Conservation (phyloP, 306 rosid species). For the Hylodesmum podocarpum region DNA sequence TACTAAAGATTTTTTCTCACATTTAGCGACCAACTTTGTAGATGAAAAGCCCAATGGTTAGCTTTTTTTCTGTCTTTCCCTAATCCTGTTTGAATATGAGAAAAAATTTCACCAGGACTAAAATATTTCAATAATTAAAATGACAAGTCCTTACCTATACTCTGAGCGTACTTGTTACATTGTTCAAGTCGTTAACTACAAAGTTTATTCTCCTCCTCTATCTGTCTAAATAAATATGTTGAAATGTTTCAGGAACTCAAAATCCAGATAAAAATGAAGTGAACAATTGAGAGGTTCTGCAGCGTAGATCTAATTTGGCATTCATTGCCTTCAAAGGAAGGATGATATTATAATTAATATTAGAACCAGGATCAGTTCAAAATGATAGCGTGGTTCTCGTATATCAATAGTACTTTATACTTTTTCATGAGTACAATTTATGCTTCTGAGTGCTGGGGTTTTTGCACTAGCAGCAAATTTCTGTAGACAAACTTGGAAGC, state of each 20-base stretch:
- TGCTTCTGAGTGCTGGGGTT: constrained; percentile 35
- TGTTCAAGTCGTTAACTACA: not conserved
- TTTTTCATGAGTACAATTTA: constrained; percentile 21
- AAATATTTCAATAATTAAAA: not conserved
- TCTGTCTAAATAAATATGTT: not conserved
- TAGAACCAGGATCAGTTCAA: constrained; percentile 9
- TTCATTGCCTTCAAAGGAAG: constrained; percentile 33
- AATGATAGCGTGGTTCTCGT: constrained; percentile 10
- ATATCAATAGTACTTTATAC: constrained; percentile 17
- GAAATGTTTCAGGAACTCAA: constrained; percentile 36
- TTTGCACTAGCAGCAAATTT: constrained; percentile 22
- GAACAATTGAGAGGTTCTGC: constrained; percentile 24
- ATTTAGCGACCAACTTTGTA: constrained; percentile 48
- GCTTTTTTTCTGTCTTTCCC: constrained; percentile 25
- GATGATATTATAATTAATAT: constrained; percentile 15
- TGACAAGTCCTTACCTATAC: not conserved
- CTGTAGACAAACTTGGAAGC: constrained; percentile 4
- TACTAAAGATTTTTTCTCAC: constrained; percentile 67
- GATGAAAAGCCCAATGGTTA: constrained; percentile 55
- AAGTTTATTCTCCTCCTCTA: not conserved
- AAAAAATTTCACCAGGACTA: not conserved
- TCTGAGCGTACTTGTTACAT: not conserved
- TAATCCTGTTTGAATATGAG: constrained; percentile 11
- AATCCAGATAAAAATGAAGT: constrained; percentile 33
- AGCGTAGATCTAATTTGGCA: constrained; percentile 28